Conservation (phyloP, 2,329 filamentous ascomycete species). For the Alternaria triticina region DNA sequence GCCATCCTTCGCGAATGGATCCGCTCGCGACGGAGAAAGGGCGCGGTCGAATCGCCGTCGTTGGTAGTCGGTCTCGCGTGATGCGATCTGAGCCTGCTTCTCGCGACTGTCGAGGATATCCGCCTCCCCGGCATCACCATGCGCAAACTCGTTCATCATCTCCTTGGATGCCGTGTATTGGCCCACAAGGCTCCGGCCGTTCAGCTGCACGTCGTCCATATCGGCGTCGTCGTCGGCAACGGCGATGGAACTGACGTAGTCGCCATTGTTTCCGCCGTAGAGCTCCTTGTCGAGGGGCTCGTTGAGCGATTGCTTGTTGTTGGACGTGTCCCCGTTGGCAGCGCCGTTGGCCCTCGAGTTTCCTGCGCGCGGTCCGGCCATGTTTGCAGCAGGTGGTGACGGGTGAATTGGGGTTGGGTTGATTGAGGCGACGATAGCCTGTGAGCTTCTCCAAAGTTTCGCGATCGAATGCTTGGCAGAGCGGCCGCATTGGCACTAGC, state of each 20-base stretch:
- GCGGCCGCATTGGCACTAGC: conserved; percentile 13
- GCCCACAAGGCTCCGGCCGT: conserved; percentile 79
- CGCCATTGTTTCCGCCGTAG: conserved; percentile 74
- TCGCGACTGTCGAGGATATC: conserved; percentile 86
- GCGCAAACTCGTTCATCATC: conserved; percentile 93
- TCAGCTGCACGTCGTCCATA: conserved; percentile 71
- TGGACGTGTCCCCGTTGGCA: conserved; percentile 78
- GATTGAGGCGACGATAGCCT: conserved; percentile 17
- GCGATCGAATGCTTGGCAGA: conserved; percentile 13
- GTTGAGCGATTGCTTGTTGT: conserved; percentile 88
- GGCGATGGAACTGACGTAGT: conserved; percentile 91
- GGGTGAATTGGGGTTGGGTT: conserved; percentile 13
- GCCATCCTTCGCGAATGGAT: conserved; percentile 80
- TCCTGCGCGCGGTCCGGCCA: conserved; percentile 44
- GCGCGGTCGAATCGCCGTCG: conserved; percentile 87
- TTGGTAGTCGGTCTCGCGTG: conserved; percentile 96
- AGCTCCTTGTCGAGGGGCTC: conserved; percentile 87
- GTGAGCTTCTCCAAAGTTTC: conserved; percentile 22
- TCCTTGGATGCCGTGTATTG: conserved; percentile 94
- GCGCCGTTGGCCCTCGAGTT: conserved; percentile 83
- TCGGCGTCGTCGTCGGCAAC: conserved; percentile 78
- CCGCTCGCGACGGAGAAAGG: conserved; percentile 83
- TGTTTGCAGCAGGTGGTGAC: conserved; percentile 38
- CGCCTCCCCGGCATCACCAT: conserved; percentile 88
- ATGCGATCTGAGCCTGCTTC: conserved; percentile 87